Evolutionary conservation across 1,284 basidiomycete species (phyloP), one percentile per base, ranked within the genome.

Genomic region (Sphaerobolus stellatus): DNA sequence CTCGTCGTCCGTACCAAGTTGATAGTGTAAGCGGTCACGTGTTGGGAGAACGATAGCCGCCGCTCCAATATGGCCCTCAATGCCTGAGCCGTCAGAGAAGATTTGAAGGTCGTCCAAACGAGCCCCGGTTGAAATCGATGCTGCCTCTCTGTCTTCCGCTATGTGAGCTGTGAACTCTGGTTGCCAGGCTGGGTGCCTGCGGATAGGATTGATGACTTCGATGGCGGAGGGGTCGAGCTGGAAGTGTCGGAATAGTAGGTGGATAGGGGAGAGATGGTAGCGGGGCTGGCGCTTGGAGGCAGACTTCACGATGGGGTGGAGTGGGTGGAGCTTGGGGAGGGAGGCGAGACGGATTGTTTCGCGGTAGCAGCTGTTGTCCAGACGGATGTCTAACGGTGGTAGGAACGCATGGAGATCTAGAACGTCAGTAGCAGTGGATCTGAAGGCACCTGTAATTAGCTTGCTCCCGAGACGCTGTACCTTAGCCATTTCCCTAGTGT

Each of bases 351-450:
- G n/a, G n/a, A 22, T 38, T 7, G n/a, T 22, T 4, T 44, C 58
- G 56, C 20, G 55, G 14, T 66, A 58, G 13, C 65, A 60, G 1
- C 59, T 29, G 28, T 66, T 66, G 38, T 63, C 52, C 5, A 77
- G 46, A 0, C 64, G 48, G 0, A 68, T 52, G 7, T 62, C 27
- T 13, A 70, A 62, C 0, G 75, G 75, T 0, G 66, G 61, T 46
- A 54, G 41, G 51, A 48, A 22, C 9, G 56, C 18, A 20, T 55
- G 45, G 16, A 28, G 24, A 14, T 54, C 56, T 13, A 54, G 25
- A 5, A 48, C 16, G 33, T 53, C 45, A 2, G 14, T 44, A 3
- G 52, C 24, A 5, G 52, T 28, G 8, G 52, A 20, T 40, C 44
- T 31, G 43, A 57, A 48, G 4, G 33, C 44, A 6, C 52, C 52